A percentile compares a stretch with the other conserved stretches of the same genome.
These are phyloP conservation scores for Petunia axillaris DNA, from an alignment of 257 asterid species.

Conservation along the genomic window DNA sequence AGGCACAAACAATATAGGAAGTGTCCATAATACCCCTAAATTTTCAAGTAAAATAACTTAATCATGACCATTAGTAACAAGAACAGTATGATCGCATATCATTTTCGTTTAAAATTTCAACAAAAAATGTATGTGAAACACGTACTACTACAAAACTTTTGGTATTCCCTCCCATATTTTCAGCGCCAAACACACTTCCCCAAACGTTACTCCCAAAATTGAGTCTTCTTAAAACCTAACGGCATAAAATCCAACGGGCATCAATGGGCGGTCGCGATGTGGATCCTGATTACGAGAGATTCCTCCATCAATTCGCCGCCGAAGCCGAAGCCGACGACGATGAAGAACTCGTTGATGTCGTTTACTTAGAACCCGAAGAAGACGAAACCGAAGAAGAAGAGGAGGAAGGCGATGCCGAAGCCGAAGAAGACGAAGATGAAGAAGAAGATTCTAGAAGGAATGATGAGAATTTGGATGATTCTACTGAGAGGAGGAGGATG, in stretches of 20 bases:
- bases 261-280: background rate
- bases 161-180: background rate
- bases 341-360: background rate
- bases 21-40: too few species aligned
- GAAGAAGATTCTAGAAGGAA: conserved; percentile 25
- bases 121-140: too few species aligned
- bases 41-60: too few species aligned
- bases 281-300: background rate
- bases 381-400: conserved; percentile 30
- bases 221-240: background rate
- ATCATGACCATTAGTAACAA: too few species aligned
- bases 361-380: background rate
- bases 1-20: too few species aligned
- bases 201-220: background rate
- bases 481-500: conserved; percentile 21
- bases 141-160: too few species aligned
- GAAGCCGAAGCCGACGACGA: background rate
- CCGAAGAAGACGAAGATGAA: conserved; percentile 29
- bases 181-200: background rate
- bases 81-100: too few species aligned
- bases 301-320: background rate
- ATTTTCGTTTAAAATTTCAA: too few species aligned
- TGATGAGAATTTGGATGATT: conserved; percentile 33
- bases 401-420: conserved; percentile 33
- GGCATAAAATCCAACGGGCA: background rate